phyloP scores from a whole-genome alignment of 2,329 filamentous ascomycete species.

The Aspergillus fructus region DNA sequence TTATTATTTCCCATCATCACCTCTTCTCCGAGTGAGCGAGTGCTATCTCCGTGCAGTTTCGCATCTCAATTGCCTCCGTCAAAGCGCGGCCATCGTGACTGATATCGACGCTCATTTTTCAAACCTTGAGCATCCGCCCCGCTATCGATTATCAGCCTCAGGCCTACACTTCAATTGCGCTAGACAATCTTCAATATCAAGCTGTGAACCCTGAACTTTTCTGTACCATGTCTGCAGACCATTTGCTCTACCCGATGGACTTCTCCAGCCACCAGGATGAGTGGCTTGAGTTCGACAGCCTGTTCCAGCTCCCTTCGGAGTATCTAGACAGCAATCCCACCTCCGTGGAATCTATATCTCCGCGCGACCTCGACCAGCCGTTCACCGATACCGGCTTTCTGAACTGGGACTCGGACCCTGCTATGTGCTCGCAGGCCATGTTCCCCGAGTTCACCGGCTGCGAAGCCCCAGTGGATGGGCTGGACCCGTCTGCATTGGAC shows the following conservation, averaged over 20 bases:
- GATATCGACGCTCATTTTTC: background rate
- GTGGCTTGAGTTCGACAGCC: slow-evolving; percentile 35
- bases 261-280: slow-evolving; percentile 24
- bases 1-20: slow-evolving; percentile 5
- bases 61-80: background rate
- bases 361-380: slow-evolving; percentile 27
- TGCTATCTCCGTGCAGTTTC: background rate
- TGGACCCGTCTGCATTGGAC: slow-evolving; percentile 18
- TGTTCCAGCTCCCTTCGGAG: slow-evolving; percentile 29
- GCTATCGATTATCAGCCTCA: slow-evolving; percentile 20
- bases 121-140: background rate
- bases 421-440: slow-evolving; percentile 19
- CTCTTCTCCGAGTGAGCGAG: background rate
- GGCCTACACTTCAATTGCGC: slow-evolving; percentile 1
- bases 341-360: slow-evolving; percentile 31
- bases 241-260: slow-evolving; percentile 26
- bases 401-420: slow-evolving; percentile 22
- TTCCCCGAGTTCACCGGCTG: slow-evolving; percentile 27
- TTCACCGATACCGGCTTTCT: slow-evolving; percentile 25
- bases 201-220: background rate
- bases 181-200: background rate
- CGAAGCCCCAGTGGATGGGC: slow-evolving; percentile 20
- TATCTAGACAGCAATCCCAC: slow-evolving; percentile 30
- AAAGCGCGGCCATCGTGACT: slow-evolving; percentile 5
- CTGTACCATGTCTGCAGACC: slow-evolving; percentile 28